These are phyloP conservation scores for Stachybotrys chlorohalonatus DNA, from an alignment of 2,329 filamentous ascomycete species.

Conservation along the genomic window DNA sequence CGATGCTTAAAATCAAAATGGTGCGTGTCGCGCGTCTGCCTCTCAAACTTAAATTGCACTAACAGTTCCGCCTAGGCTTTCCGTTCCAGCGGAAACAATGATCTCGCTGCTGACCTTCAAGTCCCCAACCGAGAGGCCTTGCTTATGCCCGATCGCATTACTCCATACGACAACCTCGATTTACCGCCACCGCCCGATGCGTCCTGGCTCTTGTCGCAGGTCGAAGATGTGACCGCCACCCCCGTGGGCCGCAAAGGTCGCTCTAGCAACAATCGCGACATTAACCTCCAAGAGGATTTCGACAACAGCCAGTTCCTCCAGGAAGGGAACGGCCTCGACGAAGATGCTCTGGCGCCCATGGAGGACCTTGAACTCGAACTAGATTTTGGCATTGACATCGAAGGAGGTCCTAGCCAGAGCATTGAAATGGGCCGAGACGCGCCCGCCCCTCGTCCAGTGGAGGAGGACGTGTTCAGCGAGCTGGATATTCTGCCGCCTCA, in stretches of 20 bases:
- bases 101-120: slow-evolving; percentile 76
- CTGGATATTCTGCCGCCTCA: slow-evolving; percentile 47
- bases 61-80: slow-evolving; percentile 61
- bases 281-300: slow-evolving; percentile 60
- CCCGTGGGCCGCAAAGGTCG: slow-evolving; percentile 49
- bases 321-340: slow-evolving; percentile 50
- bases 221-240: slow-evolving; percentile 49
- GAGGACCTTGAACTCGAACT: slow-evolving; percentile 65
- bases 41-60: neutral
- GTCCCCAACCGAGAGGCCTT: slow-evolving; percentile 77
- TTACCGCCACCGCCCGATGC: slow-evolving; percentile 80
- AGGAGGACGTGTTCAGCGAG: slow-evolving; percentile 62
- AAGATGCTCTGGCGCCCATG: slow-evolving; percentile 45
- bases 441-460: slow-evolving; percentile 54
- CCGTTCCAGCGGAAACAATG: slow-evolving; percentile 87
- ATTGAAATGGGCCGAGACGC: slow-evolving; percentile 90
- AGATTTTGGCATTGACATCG: slow-evolving; percentile 66
- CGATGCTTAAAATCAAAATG: slow-evolving; percentile 97
- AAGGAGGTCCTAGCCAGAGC: slow-evolving; percentile 56
- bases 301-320: slow-evolving; percentile 75
- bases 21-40: slow-evolving; percentile 36
- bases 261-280: slow-evolving; percentile 52
- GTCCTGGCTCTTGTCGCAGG: slow-evolving; percentile 70
- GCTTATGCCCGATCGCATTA: slow-evolving; percentile 85
- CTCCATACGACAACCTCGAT: slow-evolving; percentile 74